Evolutionary conservation across 306 rosid species (phyloP).

Genomic region (Ormosia emarginata): DNA sequence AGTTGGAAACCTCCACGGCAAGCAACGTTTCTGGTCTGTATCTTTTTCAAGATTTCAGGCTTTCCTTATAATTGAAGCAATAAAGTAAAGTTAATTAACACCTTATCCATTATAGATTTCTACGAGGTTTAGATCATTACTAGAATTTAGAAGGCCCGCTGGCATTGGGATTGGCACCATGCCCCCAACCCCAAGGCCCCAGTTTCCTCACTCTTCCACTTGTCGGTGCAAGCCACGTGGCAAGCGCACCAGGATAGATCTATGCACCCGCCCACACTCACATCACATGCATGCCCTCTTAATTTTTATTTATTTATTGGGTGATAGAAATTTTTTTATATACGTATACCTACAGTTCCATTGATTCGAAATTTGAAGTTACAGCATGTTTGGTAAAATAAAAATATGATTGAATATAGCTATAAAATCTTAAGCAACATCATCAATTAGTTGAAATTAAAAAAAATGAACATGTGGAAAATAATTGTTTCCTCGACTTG

Average conservation of each 20-base stretch:
- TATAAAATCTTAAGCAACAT: too few species aligned
- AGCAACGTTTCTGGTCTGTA: slow-evolving; percentile 37
- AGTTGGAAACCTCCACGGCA: slow-evolving; percentile 32
- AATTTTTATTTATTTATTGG: neutral
- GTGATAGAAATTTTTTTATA: neutral
- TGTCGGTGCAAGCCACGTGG: slow-evolving; percentile 51
- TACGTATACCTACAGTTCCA: neutral
- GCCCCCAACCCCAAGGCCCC: neutral
- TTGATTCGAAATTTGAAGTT: neutral
- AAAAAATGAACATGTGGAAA: neutral
- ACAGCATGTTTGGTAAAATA: neutral
- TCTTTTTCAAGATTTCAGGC: slow-evolving; percentile 35
- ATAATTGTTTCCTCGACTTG: too few species aligned
- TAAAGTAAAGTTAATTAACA: neutral
- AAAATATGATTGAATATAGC: too few species aligned
- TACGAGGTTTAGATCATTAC: neutral
- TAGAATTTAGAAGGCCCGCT: neutral
- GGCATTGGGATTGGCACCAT: slow-evolving; percentile 39
- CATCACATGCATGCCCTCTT: slow-evolving; percentile 18
- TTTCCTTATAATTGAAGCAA: slow-evolving; percentile 44
- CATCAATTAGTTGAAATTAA: neutral
- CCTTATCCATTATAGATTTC: neutral
- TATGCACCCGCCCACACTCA: neutral
- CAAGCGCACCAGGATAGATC: neutral
- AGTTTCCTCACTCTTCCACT: neutral